Base-by-base conservation (phyloP, 2,329 filamentous ascomycete species). In the Phyllachora maydis region DNA sequence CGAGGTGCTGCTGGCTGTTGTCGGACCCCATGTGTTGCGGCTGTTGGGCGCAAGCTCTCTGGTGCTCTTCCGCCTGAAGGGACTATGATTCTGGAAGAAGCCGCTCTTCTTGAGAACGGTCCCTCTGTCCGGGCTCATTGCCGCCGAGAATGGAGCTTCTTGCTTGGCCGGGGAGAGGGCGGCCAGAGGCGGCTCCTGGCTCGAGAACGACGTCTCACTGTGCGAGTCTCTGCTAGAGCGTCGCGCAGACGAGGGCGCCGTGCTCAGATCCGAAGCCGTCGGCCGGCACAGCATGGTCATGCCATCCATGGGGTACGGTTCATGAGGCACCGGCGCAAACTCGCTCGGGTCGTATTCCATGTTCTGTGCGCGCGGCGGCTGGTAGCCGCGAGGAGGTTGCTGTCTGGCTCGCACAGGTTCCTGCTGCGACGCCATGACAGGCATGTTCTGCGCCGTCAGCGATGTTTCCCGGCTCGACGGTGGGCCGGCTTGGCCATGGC, bases 251-350 rank as follows among this genome's bases (percentile, higher is more conserved):
- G 70, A 68, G 12, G 35, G 37, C 18, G 38, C 39, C 3, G 40
- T 38, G 35, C 44, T 45, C 22, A 49, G 22, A 18, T 50, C 46
- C 6, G 45, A 47, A 23, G 37, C 45, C 9, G 44, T 45, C 4
- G 40, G 42, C 12, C 72, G 70, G 47, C 85, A 95, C 31, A 93
- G 74, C 66, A 95, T 91, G 0, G 85, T 93, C 82, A 95, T 95
- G 4, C 83, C 85, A 42, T 95, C 85, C 45, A 75, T 67, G 0
- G 85, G 83, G 42, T 93, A 93, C 7, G 88, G 81, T 36, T 95
- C 90, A 38, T 93, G 82, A 9, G 85, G 82, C 3, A 91, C 65
- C 9, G 66, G 50, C 4, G 69, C 58, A 29, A 78, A 65, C 32
- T 82, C 70, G 26, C 51, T 54, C 18, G 44, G 34, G 28, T 68